Evolutionary conservation across 129 eudicot genomes (phyloP), one percentile per base, ranked within the genome.

Genomic region (Solidago caesia): DNA sequence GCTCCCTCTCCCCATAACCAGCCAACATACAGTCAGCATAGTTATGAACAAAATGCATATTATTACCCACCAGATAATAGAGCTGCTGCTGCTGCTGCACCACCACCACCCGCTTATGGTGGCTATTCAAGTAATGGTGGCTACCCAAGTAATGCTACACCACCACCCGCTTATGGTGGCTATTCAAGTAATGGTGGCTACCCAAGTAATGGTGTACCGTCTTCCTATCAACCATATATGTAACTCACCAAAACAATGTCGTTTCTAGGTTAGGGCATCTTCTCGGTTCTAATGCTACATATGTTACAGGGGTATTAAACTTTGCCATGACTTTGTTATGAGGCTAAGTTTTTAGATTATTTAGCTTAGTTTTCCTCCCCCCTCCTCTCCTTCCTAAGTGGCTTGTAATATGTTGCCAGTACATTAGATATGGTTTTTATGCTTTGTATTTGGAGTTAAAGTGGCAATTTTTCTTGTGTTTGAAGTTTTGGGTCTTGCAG

Each of bases 11-110:
- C 77, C n/a, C 75, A 27, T 61, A 73, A 71, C 55, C 85, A 62
- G 67, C 7, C 86, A 33, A n/a, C 79, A 14, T 77, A 83, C 60
- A 55, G 75, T 62, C 80, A 76, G 68, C 86, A 71, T 27, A 74
- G 63, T 43, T 82, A 75, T 9, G 84, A 81, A 64, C 82, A 79
- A 46, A 79, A 82, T 53, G 53, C 84, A 0, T 82, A 79, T 72
- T 82, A 87, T 76, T 82, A 84, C 55, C 84, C 82, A 7, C 81
- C 69, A 15, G 82, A 75, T 7, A 81, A 76, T 9, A 64, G 76
- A 45, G 67, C 53, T 4, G 68, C 74, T 12, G 71, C 67, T 4
- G 63, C 71, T 41, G 9, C 74, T 75, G 70, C 87, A 1, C 76
- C 79, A 41, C 67, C 72, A 6, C 77, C 75, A 7, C 49, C 85